These are phyloP conservation scores for Fusarium incarnatum DNA, from an alignment of 2,329 filamentous ascomycete genomes.

Conservation along the genomic window DNA sequence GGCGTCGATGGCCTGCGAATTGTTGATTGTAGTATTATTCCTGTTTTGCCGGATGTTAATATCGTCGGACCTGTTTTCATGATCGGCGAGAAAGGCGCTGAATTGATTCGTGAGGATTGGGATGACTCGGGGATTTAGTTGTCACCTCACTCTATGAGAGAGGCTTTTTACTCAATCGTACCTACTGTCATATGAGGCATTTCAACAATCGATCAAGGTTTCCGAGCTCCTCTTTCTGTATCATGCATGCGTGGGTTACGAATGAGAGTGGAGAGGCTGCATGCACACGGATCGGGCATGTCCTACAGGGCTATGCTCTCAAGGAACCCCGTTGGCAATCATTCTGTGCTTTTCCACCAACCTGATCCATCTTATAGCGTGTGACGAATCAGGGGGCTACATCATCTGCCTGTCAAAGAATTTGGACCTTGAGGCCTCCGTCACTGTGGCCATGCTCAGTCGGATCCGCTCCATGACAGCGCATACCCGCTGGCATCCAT, in stretches of 20 bases:
- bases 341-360: no score
- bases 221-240: background rate
- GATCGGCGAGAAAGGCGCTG: slow-evolving; percentile 63
- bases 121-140: background rate
- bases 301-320: no score
- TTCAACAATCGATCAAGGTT: background rate
- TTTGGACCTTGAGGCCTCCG: no score
- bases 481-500: no score
- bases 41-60: slow-evolving; percentile 66
- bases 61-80: slow-evolving; percentile 72
- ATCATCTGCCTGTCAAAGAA: background rate
- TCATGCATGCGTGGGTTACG: background rate
- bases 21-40: slow-evolving; percentile 52
- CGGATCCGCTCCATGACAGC: no score
- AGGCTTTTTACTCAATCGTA: no score
- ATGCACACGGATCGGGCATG: no score
- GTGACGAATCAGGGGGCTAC: background rate
- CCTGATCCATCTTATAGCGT: background rate
- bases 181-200: background rate
- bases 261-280: no score
- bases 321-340: no score
- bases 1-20: slow-evolving; percentile 31
- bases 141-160: no score
- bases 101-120: slow-evolving; percentile 16
- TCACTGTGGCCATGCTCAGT: no score